These are phyloP conservation scores for Coemansia sp. DNA, from an alignment of 192 early-diverging fungal genomes.

Conservation along the genomic window DNA sequence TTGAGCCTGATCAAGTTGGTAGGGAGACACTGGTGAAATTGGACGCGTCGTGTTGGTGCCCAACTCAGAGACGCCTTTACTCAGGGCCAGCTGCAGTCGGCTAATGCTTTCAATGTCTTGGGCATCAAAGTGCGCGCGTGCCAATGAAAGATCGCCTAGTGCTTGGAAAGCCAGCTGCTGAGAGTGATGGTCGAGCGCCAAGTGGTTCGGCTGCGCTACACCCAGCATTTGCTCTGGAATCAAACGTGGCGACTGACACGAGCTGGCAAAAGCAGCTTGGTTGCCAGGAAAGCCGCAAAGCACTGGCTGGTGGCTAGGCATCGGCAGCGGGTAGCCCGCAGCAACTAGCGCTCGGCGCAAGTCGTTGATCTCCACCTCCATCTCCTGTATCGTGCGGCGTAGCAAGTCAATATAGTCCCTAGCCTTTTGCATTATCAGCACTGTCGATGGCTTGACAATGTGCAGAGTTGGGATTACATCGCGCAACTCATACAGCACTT, in stretches of 20 bases:
- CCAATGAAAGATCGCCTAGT: constrained; percentile 31
- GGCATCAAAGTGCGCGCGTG: constrained; percentile 26
- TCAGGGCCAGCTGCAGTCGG: constrained; percentile 37
- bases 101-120: constrained; percentile 40
- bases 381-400: constrained; percentile 44
- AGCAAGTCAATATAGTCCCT: constrained; percentile 55
- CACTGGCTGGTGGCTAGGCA: constrained; percentile 38
- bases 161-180: constrained; percentile 31
- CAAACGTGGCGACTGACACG: constrained; percentile 26
- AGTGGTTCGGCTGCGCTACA: constrained; percentile 14
- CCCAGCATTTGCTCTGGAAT: constrained; percentile 38
- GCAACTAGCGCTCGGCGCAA: constrained; percentile 51
- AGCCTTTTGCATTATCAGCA: constrained; percentile 56
- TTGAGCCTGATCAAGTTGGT: constrained; percentile 44
- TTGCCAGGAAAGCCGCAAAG: constrained; percentile 25
- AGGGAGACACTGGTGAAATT: constrained; percentile 49
- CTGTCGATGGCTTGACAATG: constrained; percentile 52
- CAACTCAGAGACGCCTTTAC: constrained; percentile 24
- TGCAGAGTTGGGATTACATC: constrained; percentile 52
- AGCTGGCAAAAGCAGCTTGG: constrained; percentile 24
- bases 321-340: constrained; percentile 50
- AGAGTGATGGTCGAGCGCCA: constrained; percentile 30
- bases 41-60: constrained; percentile 16
- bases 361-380: constrained; percentile 53
- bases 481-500: constrained; percentile 53